A percentile compares a stretch with the other conserved stretches of the same genome.
Evolutionary conservation across 805 yeast species (phyloP).

Genomic region (Starmerella potacharoeniae): DNA sequence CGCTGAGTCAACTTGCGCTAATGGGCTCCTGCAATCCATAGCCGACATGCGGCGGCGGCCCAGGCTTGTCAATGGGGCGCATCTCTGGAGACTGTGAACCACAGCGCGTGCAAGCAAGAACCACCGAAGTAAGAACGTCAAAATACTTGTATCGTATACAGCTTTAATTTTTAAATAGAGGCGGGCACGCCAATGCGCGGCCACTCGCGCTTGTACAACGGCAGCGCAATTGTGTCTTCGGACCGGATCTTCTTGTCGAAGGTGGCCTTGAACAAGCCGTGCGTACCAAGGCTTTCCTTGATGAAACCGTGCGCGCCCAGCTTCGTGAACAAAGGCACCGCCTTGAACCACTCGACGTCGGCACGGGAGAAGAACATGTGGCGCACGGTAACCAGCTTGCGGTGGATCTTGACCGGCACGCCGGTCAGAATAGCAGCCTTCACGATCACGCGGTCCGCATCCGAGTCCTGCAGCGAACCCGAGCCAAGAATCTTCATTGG

Average conservation of each 20-base stretch:
- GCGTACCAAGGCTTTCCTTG: conserved; percentile 93
- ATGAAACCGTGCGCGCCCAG: conserved; percentile 90
- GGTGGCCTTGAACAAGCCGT: conserved; percentile 92
- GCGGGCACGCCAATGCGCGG: conserved; percentile 34
- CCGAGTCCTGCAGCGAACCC: conserved; percentile 81
- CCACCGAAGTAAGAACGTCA: background rate
- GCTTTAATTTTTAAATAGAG: background rate
- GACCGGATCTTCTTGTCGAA: conserved; percentile 84
- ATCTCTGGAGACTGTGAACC: too few relatives aligned
- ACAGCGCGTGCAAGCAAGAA: too few relatives aligned
- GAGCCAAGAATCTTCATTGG: conserved; percentile 57
- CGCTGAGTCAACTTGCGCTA: too few relatives aligned
- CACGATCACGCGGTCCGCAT: conserved; percentile 71
- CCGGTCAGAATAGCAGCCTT: conserved; percentile 88
- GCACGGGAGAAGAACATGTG: conserved; percentile 93
- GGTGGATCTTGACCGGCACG: conserved; percentile 90
- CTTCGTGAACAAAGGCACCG: conserved; percentile 85
- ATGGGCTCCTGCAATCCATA: too few relatives aligned
- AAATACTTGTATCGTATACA: background rate
- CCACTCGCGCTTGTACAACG: conserved; percentile 89
- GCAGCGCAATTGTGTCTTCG: conserved; percentile 90
- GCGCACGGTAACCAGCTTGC: conserved; percentile 78
- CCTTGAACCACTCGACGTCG: conserved; percentile 80
- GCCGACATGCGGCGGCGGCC: background rate
- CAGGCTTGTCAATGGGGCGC: too few relatives aligned